These are phyloP conservation scores for Globisporangium cederbergense DNA, from an alignment of 352 stramenopile genomes.

Conservation along the genomic window DNA sequence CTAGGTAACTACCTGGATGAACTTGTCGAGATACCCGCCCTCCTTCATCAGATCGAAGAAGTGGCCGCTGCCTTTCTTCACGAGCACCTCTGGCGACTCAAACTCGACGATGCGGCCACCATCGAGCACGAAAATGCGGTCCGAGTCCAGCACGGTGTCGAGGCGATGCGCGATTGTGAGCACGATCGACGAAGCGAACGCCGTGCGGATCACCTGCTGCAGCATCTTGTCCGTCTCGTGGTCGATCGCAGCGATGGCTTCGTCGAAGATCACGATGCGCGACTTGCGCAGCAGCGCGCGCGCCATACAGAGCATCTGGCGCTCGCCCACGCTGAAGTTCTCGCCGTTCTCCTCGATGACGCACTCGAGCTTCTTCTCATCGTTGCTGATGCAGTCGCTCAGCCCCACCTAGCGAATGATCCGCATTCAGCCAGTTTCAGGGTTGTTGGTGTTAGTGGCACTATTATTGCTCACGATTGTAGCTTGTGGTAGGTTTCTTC, in stretches of 20 bases:
- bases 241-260: constrained; percentile 80
- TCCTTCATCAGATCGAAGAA: constrained; percentile 6
- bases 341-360: constrained; percentile 72
- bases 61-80: constrained; percentile 3
- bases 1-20: not conserved
- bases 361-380: constrained; percentile 42
- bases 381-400: constrained; percentile 35
- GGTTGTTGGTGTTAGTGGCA: not conserved
- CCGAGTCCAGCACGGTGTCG: constrained; percentile 95
- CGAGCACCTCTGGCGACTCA: not conserved
- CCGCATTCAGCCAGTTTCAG: not conserved
- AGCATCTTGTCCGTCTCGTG: constrained; percentile 68
- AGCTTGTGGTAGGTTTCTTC: constrained; percentile 17
- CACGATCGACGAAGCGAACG: constrained; percentile 89
- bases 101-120: constrained; percentile 3
- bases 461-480: not conserved
- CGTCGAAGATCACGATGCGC: constrained; percentile 60
- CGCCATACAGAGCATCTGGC: constrained; percentile 89
- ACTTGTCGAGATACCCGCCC: constrained; percentile 1
- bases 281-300: constrained; percentile 80
- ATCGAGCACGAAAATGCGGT: constrained; percentile 53
- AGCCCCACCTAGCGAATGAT: constrained; percentile 32
- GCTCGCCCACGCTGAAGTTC: constrained; percentile 60
- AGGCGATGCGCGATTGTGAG: constrained; percentile 97
- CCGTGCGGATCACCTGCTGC: constrained; percentile 70